Evolutionary conservation across 2,329 filamentous ascomycete species (phyloP), one percentile per base, ranked within the genome.

Genomic region (Beauveria asiatica): DNA sequence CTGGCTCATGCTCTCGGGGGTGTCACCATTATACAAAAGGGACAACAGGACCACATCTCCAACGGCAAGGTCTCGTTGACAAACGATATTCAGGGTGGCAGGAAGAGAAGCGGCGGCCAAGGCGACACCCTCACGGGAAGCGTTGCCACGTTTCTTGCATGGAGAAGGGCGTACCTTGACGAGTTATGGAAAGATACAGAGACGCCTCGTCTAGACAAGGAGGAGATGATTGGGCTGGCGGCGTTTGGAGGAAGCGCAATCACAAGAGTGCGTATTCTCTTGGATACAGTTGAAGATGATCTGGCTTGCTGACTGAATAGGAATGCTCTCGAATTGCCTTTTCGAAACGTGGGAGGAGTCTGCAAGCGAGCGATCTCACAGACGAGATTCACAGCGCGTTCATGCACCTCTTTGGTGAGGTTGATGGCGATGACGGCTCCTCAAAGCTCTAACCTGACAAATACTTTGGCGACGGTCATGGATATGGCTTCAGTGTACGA

Each of bases 81-180:
- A 0, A 89, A 87, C 27, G 92, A 96, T 66, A 75, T 92, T 3
- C 76, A 84, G 68, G 94, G 94, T 9, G 93, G 93, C 1, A 75
- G 85, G 72, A 99, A 99, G 83, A 81, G 94, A 65, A 93, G 90
- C 61, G 94, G 93, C 52, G 94, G 94, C 0, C 94, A 99, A 75
- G 94, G 94, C 1, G 94, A 99, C 75, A 97, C 94, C 4, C 77
- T 99, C 65, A 97, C 94, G 0, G 94, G 94, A 1, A 86, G 86
- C 39, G 77, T 99, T 65, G 94, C 89, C 1, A 97, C 94, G 3
- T 85, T 99, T 65, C 74, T 97, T 64, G 92, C 85, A 1, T 99
- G 93, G 86, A 82, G 93, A 62, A 87, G 86, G 71, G 91, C 91
- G 23, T 99, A 99, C 73, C 78, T 91, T 58, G 89, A 96, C 61